Base-by-base conservation (phyloP, 1,284 basidiomycete genomes). In the Wolfiporia cocos region DNA sequence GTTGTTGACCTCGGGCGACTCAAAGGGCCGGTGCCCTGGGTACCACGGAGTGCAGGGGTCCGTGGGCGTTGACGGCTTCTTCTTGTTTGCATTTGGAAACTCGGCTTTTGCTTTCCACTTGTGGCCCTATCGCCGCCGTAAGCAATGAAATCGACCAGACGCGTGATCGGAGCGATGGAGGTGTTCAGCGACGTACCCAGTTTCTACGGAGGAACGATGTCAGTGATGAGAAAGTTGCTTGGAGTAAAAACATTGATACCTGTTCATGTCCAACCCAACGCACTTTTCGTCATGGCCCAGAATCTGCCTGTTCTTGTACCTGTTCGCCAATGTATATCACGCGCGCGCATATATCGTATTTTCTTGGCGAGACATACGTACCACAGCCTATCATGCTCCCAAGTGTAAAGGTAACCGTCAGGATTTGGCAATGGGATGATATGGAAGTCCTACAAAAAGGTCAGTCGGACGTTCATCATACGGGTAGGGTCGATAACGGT, bases 371-470 rank as follows among this genome's bases (percentile, higher is more conserved):
- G 23, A 19, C 20, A 35, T 5, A 34, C 49, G 44, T 32, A 76
- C 89, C 89, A 93, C 51, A 86, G 75, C 1, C 90, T 74, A 46
- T 87, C 80, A 18, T 57, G 63, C 40, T 79, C 73, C 76, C 76
- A 79, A 20, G 75, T 63, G 35, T 60, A 57, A 1, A 55, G 73
- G 55, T 91, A 92, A 0, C 91, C 91, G 54, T 94, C 91, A 5
- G 88, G 88, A 55, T 93, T 94, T 4, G 87, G 77, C 0, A 79
- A 67, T 0, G 90, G 87, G 7, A 94, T 69, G 46, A 93, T 73
- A 41, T 87, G 80, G 58, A 93, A 85, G 31, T 78, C 74, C 78
- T 81, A 45, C 2, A 32, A 9, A 15, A 11, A 28, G 34, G 35
- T 39, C 17, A 44, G 24, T 15, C n/a, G n/a, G n/a, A n/a, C n/a